Evolutionary conservation across 176 grass and related monocot species (phyloP).

Genomic region (Melocanna baccifera): DNA sequence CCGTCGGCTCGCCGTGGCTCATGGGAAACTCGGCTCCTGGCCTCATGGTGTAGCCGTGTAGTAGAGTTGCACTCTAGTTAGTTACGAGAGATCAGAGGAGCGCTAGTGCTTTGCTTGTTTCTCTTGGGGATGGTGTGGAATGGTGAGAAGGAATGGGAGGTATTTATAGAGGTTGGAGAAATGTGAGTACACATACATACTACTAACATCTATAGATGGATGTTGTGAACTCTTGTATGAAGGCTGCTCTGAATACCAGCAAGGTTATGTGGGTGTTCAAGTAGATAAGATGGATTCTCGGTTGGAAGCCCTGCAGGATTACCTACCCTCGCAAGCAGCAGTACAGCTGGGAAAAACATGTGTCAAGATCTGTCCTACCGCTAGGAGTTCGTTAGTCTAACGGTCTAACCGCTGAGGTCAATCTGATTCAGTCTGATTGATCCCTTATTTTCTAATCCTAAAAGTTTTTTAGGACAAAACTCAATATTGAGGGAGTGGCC

Average conservation of each 20-base stretch:
- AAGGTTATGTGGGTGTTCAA: neutral
- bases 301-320: no score
- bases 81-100: neutral
- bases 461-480: no score
- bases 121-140: constrained; percentile 30
- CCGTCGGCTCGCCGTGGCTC: constrained; percentile 25
- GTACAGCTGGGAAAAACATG: no score
- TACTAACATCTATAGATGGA: neutral
- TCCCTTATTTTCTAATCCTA: no score
- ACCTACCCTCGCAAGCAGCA: no score
- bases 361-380: no score
- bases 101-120: neutral
- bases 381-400: no score
- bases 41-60: constrained; percentile 42
- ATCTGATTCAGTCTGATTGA: no score
- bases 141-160: constrained; percentile 7
- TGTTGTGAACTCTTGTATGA: neutral
- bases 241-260: no score
- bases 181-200: neutral
- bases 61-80: neutral
- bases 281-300: constrained; percentile 16
- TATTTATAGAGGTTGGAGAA: constrained; percentile 45
- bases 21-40: constrained; percentile 35
- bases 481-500: no score
- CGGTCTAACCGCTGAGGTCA: no score